phyloP scores from a whole-genome alignment of 768 basidiomycete genomes.

The Pholiota molesta region DNA sequence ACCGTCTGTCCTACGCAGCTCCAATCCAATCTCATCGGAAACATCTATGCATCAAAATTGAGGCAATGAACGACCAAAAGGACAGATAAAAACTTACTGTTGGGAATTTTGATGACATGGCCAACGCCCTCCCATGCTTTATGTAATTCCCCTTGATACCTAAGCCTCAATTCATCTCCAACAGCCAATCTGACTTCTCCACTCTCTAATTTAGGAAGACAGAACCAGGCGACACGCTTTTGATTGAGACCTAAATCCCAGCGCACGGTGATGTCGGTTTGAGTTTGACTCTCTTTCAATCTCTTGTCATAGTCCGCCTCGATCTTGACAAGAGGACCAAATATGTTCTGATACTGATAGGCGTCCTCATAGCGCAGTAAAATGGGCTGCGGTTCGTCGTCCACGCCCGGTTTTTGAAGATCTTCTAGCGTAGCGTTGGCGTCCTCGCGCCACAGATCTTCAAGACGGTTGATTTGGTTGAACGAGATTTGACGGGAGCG shows the following conservation, averaged over 20 bases:
- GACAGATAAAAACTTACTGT: constrained; percentile 63
- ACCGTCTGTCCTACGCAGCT: constrained; percentile 87
- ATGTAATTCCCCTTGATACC: constrained; percentile 87
- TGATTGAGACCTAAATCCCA: constrained; percentile 99
- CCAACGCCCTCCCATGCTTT: constrained; percentile 98
- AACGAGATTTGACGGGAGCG: constrained; percentile 97
- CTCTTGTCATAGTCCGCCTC: constrained; percentile 99
- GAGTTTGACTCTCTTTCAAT: constrained; percentile 97
- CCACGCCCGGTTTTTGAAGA: constrained; percentile 95
- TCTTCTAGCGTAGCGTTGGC: constrained; percentile 94
- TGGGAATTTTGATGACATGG: constrained; percentile 98
- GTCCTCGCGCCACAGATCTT: constrained; percentile 98
- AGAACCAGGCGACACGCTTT: constrained; percentile 98
- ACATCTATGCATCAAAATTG: constrained; percentile 60
- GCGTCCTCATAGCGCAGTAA: constrained; percentile 94
- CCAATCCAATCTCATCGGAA: constrained; percentile 96
- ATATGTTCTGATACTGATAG: constrained; percentile 99
- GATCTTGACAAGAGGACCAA: constrained; percentile 98
- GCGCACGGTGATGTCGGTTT: constrained; percentile 92
- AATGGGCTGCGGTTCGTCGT: constrained; percentile 96
- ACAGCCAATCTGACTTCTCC: constrained; percentile 97
- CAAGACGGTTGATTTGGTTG: constrained; percentile 94
- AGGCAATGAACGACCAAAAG: constrained; percentile 8
- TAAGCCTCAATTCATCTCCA: constrained; percentile 90
- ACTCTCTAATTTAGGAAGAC: constrained; percentile 94